phyloP scores from a whole-genome alignment of 2,329 filamentous ascomycete genomes.

The Myotisia sp. region DNA sequence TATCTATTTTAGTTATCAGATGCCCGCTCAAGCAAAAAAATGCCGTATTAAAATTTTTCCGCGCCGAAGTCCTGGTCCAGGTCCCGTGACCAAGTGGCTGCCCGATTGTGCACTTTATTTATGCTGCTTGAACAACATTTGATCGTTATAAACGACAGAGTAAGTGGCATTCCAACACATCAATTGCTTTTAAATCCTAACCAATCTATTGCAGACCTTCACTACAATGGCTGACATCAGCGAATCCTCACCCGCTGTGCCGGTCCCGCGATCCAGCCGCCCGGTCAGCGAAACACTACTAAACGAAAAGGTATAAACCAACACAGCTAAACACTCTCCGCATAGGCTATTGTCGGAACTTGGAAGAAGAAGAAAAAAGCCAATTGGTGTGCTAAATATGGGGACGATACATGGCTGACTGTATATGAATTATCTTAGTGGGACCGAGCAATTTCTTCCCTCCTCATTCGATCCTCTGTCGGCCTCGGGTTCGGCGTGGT shows the following conservation, averaged over 20 bases:
- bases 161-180: too few relatives aligned
- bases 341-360: background rate
- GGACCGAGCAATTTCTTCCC: slow-evolving; percentile 95
- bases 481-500: slow-evolving; percentile 95
- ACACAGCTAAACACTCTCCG: too few relatives aligned
- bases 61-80: too few relatives aligned
- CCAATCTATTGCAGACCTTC: background rate
- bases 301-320: slow-evolving; percentile 99
- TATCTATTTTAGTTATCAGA: too few relatives aligned
- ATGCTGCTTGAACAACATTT: too few relatives aligned
- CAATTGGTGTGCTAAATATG: too few relatives aligned
- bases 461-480: slow-evolving; percentile 91
- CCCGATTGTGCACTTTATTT: too few relatives aligned
- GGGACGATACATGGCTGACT: background rate
- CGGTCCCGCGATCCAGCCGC: slow-evolving; percentile 54
- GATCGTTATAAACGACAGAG: too few relatives aligned
- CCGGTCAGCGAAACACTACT: slow-evolving; percentile 95
- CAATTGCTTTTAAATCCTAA: background rate
- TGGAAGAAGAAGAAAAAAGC: background rate
- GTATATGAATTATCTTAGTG: slow-evolving; percentile 51
- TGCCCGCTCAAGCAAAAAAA: too few relatives aligned
- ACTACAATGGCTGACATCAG: slow-evolving; percentile 42
- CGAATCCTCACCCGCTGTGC: slow-evolving; percentile 44
- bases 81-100: too few relatives aligned
- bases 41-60: slow-evolving; percentile 3